Percentiles rank a stretch among this genome's conserved stretches.
phyloP scores from a whole-genome alignment of 2,329 filamentous ascomycete species.

The Lasiodiplodia theobromae region DNA sequence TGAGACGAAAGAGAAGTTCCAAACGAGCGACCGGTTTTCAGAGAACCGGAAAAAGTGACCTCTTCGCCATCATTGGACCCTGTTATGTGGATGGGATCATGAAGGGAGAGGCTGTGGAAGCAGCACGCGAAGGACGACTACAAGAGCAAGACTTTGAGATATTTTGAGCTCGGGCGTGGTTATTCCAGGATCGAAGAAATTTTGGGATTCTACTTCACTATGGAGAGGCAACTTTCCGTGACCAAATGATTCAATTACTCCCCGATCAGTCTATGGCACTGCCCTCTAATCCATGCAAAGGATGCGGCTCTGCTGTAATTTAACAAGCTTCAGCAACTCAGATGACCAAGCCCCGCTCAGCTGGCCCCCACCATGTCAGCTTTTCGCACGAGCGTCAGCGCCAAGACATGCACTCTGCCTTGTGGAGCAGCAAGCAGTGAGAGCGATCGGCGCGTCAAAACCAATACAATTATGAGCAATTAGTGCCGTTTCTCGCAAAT shows the following conservation, averaged over 20 bases:
- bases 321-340: not conserved
- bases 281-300: not conserved
- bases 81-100: not conserved
- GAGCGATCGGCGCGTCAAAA: too few relatives aligned
- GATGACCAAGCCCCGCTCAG: not conserved
- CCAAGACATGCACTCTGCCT: not conserved
- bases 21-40: not conserved
- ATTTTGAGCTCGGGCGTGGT: not conserved
- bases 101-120: not conserved
- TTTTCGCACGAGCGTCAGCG: not conserved
- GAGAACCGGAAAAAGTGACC: too few relatives aligned
- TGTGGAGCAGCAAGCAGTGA: not conserved
- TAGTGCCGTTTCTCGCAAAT: too few relatives aligned
- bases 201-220: not conserved
- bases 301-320: not conserved
- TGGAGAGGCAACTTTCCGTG: not conserved
- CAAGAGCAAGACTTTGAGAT: not conserved
- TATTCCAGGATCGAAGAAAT: not conserved
- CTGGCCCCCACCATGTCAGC: not conserved
- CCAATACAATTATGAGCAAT: too few relatives aligned
- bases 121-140: not conserved
- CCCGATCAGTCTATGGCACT: too few relatives aligned
- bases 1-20: not conserved
- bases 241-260: not conserved
- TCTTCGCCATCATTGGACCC: not conserved